Percentiles rank a stretch among this genome's conserved stretches.
These are phyloP conservation scores for Alnus rubra DNA, from an alignment of 306 rosid genomes.

Conservation along the genomic window DNA sequence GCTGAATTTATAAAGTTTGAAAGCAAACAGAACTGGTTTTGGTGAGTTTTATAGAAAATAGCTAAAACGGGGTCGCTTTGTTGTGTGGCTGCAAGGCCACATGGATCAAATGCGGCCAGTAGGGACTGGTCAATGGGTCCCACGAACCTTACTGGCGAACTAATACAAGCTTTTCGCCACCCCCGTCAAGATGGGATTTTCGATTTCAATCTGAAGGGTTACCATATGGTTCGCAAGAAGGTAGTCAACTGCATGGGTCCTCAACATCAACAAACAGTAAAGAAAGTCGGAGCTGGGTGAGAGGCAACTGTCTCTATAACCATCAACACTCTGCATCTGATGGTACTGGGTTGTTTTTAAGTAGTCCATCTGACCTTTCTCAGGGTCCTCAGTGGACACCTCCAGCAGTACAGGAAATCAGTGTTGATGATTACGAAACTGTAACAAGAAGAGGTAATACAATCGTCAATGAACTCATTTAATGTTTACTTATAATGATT, in stretches of 20 bases:
- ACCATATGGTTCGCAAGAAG: conserved; percentile 61
- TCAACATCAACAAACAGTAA: conserved; percentile 69
- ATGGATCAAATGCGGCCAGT: conserved; percentile 81
- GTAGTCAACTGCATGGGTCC: conserved; percentile 51
- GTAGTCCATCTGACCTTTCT: conserved; percentile 82
- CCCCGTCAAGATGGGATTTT: conserved; percentile 83
- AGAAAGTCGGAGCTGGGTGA: conserved; percentile 67
- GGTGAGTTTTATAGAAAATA: conserved; percentile 54
- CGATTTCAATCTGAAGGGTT: conserved; percentile 71
- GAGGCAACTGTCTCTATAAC: conserved; percentile 74
- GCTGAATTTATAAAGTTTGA: conserved; percentile 31
- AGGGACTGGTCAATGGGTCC: conserved; percentile 90
- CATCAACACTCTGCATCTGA: conserved; percentile 72
- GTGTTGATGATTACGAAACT: conserved; percentile 63
- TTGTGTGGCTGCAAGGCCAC: conserved; percentile 99
- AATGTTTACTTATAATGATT: background rate
- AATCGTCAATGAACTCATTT: conserved; percentile 11
- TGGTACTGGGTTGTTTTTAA: conserved; percentile 61
- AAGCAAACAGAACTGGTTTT: conserved; percentile 30
- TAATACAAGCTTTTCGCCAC: conserved; percentile 82
- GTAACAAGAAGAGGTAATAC: conserved; percentile 58
- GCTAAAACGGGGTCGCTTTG: conserved; percentile 99
- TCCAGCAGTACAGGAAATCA: conserved; percentile 87
- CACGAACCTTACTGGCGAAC: conserved; percentile 92
- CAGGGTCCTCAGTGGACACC: conserved; percentile 79